A percentile compares a stretch with the other conserved stretches of the same genome.
Conservation (phyloP, 2,329 filamentous ascomycete species). For the Macrophomina pseudophaseolina region DNA sequence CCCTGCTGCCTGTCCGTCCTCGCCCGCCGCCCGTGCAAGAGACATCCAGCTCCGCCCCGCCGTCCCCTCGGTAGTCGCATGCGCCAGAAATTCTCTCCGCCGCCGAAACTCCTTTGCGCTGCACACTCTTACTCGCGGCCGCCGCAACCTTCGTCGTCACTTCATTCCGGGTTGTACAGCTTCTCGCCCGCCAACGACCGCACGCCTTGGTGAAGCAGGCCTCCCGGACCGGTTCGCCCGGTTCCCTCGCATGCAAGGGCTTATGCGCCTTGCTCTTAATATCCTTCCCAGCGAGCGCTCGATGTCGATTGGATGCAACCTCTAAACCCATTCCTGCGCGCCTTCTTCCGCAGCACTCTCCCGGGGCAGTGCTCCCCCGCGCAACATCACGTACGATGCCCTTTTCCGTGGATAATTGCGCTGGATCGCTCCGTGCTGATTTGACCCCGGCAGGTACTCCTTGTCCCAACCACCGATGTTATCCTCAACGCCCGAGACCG, state of each 20-base stretch:
- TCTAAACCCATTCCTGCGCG: constrained; percentile 96
- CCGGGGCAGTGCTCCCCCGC: constrained; percentile 88
- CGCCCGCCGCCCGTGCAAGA: neutral
- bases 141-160: constrained; percentile 3
- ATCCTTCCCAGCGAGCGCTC: constrained; percentile 24
- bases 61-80: neutral
- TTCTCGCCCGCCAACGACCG: constrained; percentile 2
- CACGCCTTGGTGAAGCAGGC: constrained; percentile 14
- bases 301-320: constrained; percentile 82
- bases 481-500: constrained; percentile 86
- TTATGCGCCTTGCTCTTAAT: constrained; percentile 23
- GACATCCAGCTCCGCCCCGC: neutral
- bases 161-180: constrained; percentile 13
- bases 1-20: constrained; percentile 14
- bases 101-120: constrained; percentile 12
- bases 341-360: constrained; percentile 97
- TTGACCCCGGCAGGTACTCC: constrained; percentile 65
- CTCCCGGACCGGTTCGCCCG: constrained; percentile 25
- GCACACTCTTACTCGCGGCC: neutral
- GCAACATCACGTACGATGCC: constrained; percentile 73
- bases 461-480: constrained; percentile 92
- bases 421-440: neutral
- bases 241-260: constrained; percentile 24
- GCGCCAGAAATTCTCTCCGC: constrained; percentile 9
- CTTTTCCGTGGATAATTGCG: constrained; percentile 27